These are phyloP conservation scores for Mycena polygramma DNA, from an alignment of 768 basidiomycete genomes.

Conservation along the genomic window DNA sequence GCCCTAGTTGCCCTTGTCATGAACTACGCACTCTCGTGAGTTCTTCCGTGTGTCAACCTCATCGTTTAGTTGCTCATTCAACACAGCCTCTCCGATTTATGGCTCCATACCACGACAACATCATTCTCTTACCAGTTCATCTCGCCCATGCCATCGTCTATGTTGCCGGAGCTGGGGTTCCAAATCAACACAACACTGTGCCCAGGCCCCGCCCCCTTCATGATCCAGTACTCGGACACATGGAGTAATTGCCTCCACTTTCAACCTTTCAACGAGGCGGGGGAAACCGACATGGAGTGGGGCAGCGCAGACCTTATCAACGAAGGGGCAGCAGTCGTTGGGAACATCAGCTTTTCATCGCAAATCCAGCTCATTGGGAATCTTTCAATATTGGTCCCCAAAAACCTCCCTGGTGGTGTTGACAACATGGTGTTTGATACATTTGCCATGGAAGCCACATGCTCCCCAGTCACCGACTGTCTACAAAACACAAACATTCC, in stretches of 20 bases:
- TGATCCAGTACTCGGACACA: neutral
- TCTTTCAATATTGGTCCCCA: neutral
- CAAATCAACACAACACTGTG: slow-evolving; percentile 18
- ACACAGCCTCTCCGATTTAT: too few species aligned
- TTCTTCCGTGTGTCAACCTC: too few species aligned
- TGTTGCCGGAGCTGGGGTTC: slow-evolving; percentile 1
- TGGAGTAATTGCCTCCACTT: slow-evolving; percentile 14
- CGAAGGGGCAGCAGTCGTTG: slow-evolving; percentile 1
- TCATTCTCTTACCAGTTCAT: slow-evolving; percentile 1
- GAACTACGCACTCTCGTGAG: slow-evolving; percentile 22
- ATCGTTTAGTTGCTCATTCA: too few species aligned
- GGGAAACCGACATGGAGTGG: neutral
- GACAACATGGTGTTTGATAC: neutral
- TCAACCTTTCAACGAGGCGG: neutral
- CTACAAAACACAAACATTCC: neutral
- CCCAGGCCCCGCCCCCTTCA: slow-evolving; percentile 3
- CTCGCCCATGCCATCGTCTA: neutral
- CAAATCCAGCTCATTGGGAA: neutral
- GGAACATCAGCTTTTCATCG: neutral
- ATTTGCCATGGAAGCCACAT: slow-evolving; percentile 1
- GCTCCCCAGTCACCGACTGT: slow-evolving; percentile 11
- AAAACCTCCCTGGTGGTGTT: neutral
- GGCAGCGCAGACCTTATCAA: neutral
- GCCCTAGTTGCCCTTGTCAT: neutral
- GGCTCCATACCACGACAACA: too few species aligned